phyloP scores from a whole-genome alignment of 2,329 filamentous ascomycete species.

The Beauveria asiatica region DNA sequence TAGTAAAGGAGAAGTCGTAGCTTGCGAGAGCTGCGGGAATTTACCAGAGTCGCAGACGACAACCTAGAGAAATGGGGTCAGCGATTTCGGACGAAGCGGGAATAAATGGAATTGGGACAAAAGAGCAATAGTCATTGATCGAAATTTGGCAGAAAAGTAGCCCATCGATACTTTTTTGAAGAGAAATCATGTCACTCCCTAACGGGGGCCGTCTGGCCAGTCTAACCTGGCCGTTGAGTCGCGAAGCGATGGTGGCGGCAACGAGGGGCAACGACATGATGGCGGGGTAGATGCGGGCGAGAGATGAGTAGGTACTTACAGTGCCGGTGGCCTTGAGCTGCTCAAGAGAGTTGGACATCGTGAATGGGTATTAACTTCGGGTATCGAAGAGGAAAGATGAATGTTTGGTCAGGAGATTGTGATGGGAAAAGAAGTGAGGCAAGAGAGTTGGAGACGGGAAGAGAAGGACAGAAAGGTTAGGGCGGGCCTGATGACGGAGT shows the following conservation, averaged over 20 bases:
- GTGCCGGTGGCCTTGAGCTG: conserved; percentile 89
- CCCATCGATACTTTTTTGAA: background rate
- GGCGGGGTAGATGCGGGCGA: conserved; percentile 17
- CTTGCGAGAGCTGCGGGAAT: conserved; percentile 27
- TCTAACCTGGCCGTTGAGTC: background rate
- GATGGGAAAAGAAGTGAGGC: background rate
- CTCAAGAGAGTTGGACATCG: conserved; percentile 78
- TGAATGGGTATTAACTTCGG: conserved; percentile 7
- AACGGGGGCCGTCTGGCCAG: background rate
- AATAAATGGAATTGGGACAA: background rate
- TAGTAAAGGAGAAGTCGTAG: conserved; percentile 14
- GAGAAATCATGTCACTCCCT: background rate
- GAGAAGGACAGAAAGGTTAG: conserved; percentile 4
- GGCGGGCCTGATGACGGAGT: conserved; percentile 7
- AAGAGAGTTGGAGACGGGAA: conserved; percentile 6
- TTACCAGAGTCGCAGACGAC: conserved; percentile 96
- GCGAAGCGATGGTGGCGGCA: background rate
- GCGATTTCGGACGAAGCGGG: background rate
- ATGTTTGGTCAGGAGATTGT: conserved; percentile 3
- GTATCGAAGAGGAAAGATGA: conserved; percentile 1
- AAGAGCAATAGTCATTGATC: background rate
- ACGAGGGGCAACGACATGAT: conserved; percentile 14
- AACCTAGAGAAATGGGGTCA: conserved; percentile 42
- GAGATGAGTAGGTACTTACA: conserved; percentile 46
- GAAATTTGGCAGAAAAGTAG: background rate